Conservation (phyloP, 768 basidiomycete genomes). For the Coprinopsis sp. region DNA sequence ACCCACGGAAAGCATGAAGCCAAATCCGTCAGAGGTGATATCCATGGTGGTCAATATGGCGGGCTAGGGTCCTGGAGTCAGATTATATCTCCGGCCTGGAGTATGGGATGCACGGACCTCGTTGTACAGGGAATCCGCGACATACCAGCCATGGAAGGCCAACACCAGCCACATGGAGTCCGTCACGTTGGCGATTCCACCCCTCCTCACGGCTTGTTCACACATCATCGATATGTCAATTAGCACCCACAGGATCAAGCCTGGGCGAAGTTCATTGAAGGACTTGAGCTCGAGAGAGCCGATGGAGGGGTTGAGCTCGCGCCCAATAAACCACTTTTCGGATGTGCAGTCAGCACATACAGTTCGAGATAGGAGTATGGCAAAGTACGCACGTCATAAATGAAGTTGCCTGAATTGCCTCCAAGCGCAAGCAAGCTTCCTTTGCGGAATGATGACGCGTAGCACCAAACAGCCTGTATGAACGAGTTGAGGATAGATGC, state of each 20-base stretch:
- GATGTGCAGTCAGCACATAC: not conserved
- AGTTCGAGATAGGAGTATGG: not conserved
- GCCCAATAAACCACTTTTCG: slow-evolving; percentile 85
- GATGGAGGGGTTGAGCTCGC: slow-evolving; percentile 86
- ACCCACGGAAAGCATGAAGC: slow-evolving; percentile 95
- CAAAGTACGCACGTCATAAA: slow-evolving; percentile 79
- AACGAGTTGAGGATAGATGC: slow-evolving; percentile 77
- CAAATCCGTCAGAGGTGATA: slow-evolving; percentile 95
- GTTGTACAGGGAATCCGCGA: slow-evolving; percentile 82
- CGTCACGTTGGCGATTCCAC: slow-evolving; percentile 60
- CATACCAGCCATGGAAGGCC: slow-evolving; percentile 83
- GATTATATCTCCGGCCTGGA: not conserved
- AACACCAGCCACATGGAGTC: slow-evolving; percentile 92
- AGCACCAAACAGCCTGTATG: slow-evolving; percentile 68
- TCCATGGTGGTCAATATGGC: slow-evolving; percentile 95
- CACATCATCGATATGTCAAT: slow-evolving; percentile 89
- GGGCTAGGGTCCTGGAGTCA: slow-evolving; percentile 45
- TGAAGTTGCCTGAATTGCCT: slow-evolving; percentile 82
- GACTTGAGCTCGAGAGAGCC: slow-evolving; percentile 64
- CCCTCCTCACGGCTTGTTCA: slow-evolving; percentile 80
- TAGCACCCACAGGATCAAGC: slow-evolving; percentile 88
- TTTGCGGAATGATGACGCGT: slow-evolving; percentile 61
- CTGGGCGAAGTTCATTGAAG: slow-evolving; percentile 84
- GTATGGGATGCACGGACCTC: slow-evolving; percentile 51
- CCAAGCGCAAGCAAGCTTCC: slow-evolving; percentile 81